Evolutionary conservation across 352 stramenopile genomes (phyloP).

Genomic region (Globisporangium carolinianum): DNA sequence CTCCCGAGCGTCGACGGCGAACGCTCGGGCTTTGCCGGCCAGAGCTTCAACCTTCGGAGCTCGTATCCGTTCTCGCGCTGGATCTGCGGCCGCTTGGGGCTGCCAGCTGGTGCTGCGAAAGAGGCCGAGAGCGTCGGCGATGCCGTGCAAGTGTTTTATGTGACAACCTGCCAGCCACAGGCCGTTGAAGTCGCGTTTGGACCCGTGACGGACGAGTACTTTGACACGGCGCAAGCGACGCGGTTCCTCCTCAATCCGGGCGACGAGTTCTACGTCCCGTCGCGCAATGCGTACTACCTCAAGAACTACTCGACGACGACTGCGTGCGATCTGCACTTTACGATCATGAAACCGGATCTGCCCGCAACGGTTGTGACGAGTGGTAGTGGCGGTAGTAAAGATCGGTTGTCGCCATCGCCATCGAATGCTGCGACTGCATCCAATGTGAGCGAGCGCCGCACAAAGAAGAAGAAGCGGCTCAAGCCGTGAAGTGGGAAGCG

Average conservation of each 20-base stretch:
- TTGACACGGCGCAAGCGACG: slow-evolving; percentile 88
- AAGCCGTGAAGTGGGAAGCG: not conserved
- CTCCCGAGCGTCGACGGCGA: slow-evolving; percentile 45
- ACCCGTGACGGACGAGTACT: slow-evolving; percentile 68
- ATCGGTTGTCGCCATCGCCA: not conserved
- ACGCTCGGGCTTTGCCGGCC: slow-evolving; percentile 61
- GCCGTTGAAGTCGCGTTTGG: slow-evolving; percentile 68
- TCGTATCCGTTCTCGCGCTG: slow-evolving; percentile 67
- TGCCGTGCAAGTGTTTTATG: slow-evolving; percentile 94
- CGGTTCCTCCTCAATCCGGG: slow-evolving; percentile 90
- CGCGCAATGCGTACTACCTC: slow-evolving; percentile 95
- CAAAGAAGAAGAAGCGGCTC: slow-evolving; percentile 1
- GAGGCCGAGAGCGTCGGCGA: slow-evolving; percentile 91
- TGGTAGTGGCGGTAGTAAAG: not conserved
- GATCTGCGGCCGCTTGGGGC: slow-evolving; percentile 88
- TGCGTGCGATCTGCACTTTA: slow-evolving; percentile 91
- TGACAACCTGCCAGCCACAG: slow-evolving; percentile 83
- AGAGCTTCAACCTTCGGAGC: slow-evolving; percentile 85
- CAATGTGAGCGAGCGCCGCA: slow-evolving; percentile 3
- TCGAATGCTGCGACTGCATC: not conserved
- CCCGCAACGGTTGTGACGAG: not conserved
- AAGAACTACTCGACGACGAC: slow-evolving; percentile 92
- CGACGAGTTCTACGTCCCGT: slow-evolving; percentile 96
- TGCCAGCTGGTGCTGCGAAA: slow-evolving; percentile 93
- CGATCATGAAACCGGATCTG: slow-evolving; percentile 86